Conservation (phyloP, 2,329 filamentous ascomycete species). For the Aspergillus fischeri region DNA sequence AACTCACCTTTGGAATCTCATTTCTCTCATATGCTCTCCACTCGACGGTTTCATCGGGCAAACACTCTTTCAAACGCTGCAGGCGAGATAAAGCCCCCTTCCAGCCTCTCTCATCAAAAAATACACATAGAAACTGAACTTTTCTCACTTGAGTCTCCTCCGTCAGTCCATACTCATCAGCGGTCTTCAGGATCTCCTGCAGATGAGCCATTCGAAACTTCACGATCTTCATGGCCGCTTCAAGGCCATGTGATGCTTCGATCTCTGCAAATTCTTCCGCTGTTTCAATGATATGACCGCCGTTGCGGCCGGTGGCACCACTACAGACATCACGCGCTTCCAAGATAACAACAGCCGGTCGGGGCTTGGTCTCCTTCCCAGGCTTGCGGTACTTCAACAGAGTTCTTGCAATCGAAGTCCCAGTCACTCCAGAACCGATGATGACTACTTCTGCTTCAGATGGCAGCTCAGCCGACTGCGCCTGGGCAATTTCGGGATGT, state of each 20-base stretch:
- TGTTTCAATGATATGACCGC: slow-evolving; percentile 28
- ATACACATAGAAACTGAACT: slow-evolving; percentile 25
- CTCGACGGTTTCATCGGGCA: slow-evolving; percentile 24
- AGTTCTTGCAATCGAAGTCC: slow-evolving; percentile 20
- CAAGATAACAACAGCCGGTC: slow-evolving; percentile 21
- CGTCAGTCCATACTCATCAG: slow-evolving; percentile 17
- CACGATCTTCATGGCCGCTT: slow-evolving; percentile 17
- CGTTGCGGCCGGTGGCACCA: slow-evolving; percentile 33
- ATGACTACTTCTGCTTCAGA: slow-evolving; percentile 25
- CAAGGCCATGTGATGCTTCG: slow-evolving; percentile 13
- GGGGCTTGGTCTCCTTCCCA: neutral
- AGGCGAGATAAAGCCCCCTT: slow-evolving; percentile 16
- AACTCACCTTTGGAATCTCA: slow-evolving; percentile 18
- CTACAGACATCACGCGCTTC: slow-evolving; percentile 30
- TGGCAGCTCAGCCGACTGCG: slow-evolving; percentile 17
- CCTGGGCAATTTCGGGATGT: slow-evolving; percentile 20
- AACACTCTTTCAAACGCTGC: slow-evolving; percentile 20
- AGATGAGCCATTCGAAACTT: slow-evolving; percentile 23
- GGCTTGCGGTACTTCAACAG: slow-evolving; percentile 13
- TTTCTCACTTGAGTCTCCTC: slow-evolving; percentile 21
- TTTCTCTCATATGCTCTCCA: slow-evolving; percentile 21
- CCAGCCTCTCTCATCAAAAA: slow-evolving; percentile 25
- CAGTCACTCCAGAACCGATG: slow-evolving; percentile 30
- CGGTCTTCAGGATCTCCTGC: slow-evolving; percentile 16
- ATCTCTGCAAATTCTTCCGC: slow-evolving; percentile 21